Conservation (phyloP, 2,329 filamentous ascomycete species). For the Niveomyces coronatus region DNA sequence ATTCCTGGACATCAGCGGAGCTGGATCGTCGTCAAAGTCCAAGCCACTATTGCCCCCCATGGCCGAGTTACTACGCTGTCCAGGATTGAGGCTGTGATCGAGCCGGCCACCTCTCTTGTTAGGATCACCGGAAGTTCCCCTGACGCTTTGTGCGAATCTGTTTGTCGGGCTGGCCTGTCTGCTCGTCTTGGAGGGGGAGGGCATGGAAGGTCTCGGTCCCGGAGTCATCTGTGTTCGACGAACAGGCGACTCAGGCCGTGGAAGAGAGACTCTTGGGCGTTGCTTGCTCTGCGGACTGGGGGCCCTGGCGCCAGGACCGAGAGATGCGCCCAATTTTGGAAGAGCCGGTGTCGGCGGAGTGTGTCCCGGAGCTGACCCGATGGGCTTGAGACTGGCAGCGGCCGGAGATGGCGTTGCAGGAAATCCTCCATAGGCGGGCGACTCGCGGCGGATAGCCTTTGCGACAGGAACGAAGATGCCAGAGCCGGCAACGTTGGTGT, state of each 20-base stretch:
- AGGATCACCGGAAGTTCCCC: conserved; percentile 50
- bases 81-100: conserved; percentile 41
- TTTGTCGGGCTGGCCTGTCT: conserved; percentile 36
- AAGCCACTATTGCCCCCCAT: conserved; percentile 41
- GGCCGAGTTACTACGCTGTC: conserved; percentile 49
- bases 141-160: conserved; percentile 54
- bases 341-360: conserved; percentile 56
- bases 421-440: conserved; percentile 34
- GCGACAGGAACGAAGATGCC: conserved; percentile 88
- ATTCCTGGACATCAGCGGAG: conserved; percentile 39
- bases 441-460: conserved; percentile 63
- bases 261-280: conserved; percentile 60
- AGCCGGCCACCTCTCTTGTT: conserved; percentile 41
- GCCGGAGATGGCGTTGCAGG: conserved; percentile 62
- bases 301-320: conserved; percentile 60
- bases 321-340: conserved; percentile 79
- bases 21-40: conserved; percentile 48
- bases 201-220: conserved; percentile 44
- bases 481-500: conserved; percentile 63
- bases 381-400: conserved; percentile 41
- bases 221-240: conserved; percentile 57
- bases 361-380: conserved; percentile 47
- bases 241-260: conserved; percentile 78
- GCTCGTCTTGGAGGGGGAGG: conserved; percentile 34
- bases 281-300: conserved; percentile 63